phyloP scores from a whole-genome alignment of 2,329 filamentous ascomycete species.

The Scedosporium dehoogii region DNA sequence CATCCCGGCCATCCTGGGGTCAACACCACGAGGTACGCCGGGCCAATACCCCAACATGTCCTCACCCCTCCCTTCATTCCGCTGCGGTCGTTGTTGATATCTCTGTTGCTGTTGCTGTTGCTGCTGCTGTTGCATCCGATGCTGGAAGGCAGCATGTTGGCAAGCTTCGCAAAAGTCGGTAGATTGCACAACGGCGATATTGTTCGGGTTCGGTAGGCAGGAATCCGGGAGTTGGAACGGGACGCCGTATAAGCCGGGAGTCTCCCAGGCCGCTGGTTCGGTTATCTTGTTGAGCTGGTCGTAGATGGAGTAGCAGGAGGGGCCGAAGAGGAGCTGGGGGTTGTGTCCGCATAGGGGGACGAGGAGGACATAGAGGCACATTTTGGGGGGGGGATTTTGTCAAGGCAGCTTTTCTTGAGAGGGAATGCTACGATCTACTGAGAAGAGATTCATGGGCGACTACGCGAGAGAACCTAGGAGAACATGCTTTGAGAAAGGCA shows the following conservation, averaged over 20 bases:
- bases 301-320: conserved; percentile 3
- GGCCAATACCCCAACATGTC: background rate
- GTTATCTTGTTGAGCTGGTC: conserved; percentile 2
- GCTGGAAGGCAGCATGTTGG: background rate
- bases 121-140: background rate
- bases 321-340: conserved; percentile 5
- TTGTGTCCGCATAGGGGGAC: conserved; percentile 5
- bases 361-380: conserved; percentile 5
- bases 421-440: no score
- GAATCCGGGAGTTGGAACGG: conserved; percentile 3
- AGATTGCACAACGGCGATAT: conserved; percentile 2
- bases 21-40: background rate
- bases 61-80: background rate
- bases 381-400: background rate
- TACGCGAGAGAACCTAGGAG: no score
- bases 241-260: background rate
- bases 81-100: background rate
- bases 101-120: background rate
- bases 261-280: conserved; percentile 4
- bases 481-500: no score
- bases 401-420: background rate
- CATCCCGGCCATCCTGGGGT: background rate
- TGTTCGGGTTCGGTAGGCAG: background rate
- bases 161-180: conserved; percentile 4
- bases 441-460: no score